Percentiles rank a stretch among this genome's conserved stretches.
These are phyloP conservation scores for Cryphonectria parasitica DNA, from an alignment of 2,329 filamentous ascomycete species.

Conservation along the genomic window DNA sequence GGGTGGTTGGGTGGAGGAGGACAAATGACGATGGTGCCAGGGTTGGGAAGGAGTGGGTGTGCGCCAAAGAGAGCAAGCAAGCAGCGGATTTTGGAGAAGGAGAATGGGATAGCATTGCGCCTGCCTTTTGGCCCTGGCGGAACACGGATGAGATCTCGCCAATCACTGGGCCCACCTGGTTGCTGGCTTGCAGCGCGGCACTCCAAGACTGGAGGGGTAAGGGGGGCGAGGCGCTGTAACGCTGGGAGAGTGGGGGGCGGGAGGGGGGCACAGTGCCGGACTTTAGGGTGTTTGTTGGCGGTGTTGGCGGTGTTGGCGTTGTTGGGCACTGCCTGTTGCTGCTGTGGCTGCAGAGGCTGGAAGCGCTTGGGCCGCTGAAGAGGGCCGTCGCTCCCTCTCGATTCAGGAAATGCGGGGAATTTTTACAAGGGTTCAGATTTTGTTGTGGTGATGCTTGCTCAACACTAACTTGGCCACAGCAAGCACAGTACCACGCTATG, in stretches of 20 bases:
- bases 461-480: background rate
- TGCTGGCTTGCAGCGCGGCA: background rate
- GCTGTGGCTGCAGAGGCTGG: conserved; percentile 1
- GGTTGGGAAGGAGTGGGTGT: too few species aligned
- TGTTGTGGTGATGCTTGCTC: background rate
- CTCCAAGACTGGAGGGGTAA: background rate
- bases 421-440: conserved; percentile 11
- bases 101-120: background rate
- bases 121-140: background rate
- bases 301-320: background rate
- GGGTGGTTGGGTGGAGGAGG: background rate
- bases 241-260: background rate
- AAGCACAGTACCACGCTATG: background rate
- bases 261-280: background rate
- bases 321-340: background rate
- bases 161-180: conserved; percentile 5
- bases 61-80: background rate
- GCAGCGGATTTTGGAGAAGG: background rate
- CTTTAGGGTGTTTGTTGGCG: background rate
- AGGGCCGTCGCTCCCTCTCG: conserved; percentile 17
- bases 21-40: background rate
- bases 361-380: background rate
- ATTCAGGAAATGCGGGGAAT: conserved; percentile 29
- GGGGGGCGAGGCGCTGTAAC: background rate
- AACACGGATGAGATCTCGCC: background rate